Percentiles rank a stretch among this genome's conserved stretches.
These are phyloP conservation scores for Sarcomyxa edulis DNA, from an alignment of 768 basidiomycete genomes.

Conservation along the genomic window DNA sequence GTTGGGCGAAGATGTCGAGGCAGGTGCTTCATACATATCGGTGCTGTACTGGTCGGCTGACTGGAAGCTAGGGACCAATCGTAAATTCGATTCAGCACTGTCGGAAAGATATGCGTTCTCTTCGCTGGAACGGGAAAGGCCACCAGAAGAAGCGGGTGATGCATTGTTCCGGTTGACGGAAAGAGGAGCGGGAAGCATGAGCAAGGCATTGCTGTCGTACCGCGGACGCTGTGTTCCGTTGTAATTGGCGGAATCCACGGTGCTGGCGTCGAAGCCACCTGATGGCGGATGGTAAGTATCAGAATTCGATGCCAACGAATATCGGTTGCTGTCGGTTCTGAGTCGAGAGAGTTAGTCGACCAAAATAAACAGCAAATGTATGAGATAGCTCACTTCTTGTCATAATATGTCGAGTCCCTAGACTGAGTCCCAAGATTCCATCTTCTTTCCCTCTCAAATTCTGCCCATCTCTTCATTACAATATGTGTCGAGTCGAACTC, in stretches of 20 bases:
- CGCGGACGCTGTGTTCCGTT: constrained; percentile 43
- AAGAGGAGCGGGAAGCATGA: constrained; percentile 74
- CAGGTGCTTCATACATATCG: constrained; percentile 29
- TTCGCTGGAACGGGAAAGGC: constrained; percentile 35
- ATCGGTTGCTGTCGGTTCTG: constrained; percentile 45
- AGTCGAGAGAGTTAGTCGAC: constrained; percentile 12
- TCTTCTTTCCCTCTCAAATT: constrained; percentile 92
- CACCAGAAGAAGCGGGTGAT: constrained; percentile 43
- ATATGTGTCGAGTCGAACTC: constrained; percentile 96
- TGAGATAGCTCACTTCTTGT: constrained; percentile 61
- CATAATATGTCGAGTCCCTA: constrained; percentile 68
- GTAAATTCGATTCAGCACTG: constrained; percentile 34
- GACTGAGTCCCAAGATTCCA: constrained; percentile 89
- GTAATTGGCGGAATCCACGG: constrained; percentile 51
- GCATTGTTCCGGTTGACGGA: constrained; percentile 47
- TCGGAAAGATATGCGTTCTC: constrained; percentile 43
- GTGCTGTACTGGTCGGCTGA: constrained; percentile 33
- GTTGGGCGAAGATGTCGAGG: constrained; percentile 15
- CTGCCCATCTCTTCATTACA: constrained; percentile 98
- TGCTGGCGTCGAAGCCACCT: constrained; percentile 50
- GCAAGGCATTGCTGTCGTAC: constrained; percentile 63
- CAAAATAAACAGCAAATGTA: constrained; percentile 2
- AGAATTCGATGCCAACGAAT: constrained; percentile 74
- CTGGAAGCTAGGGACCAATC: constrained; percentile 37
- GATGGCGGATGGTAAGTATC: constrained; percentile 59